phyloP scores from a whole-genome alignment of 1,139 yeast species.

The Arxiozyma telluris region DNA sequence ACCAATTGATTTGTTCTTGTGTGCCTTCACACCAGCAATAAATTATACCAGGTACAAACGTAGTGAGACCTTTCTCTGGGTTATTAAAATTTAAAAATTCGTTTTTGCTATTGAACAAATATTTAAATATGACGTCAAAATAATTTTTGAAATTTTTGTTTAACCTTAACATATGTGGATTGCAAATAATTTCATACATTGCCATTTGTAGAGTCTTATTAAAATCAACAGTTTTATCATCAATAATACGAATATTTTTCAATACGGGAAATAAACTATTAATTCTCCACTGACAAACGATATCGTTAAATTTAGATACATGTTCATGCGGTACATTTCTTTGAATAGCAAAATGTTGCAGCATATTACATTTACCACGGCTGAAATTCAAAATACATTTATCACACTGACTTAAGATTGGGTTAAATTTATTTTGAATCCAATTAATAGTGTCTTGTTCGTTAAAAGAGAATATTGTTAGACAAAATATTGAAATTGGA shows the following conservation, averaged over 20 bases:
- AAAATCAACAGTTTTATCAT: conserved; percentile 17
- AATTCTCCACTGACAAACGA: conserved; percentile 49
- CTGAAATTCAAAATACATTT: conserved; percentile 47
- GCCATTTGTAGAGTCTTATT: conserved; percentile 29
- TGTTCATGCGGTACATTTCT: conserved; percentile 42
- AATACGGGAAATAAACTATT: conserved; percentile 30
- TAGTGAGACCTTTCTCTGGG: conserved; percentile 14
- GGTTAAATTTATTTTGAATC: conserved; percentile 37
- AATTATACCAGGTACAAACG: conserved; percentile 41
- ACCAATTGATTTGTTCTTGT: conserved; percentile 40
- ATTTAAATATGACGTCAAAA: conserved; percentile 31
- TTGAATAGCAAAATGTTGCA: conserved; percentile 43
- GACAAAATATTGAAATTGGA: conserved; percentile 43
- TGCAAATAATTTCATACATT: conserved; percentile 40
- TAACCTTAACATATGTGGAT: conserved; percentile 43
- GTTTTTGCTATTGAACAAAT: conserved; percentile 23
- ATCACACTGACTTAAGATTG: conserved; percentile 40
- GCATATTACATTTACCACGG: conserved; percentile 42
- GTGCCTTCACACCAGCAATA: conserved; percentile 47
- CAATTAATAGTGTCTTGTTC: conserved; percentile 38
- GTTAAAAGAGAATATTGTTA: conserved; percentile 54
- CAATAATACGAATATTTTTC: conserved; percentile 22
- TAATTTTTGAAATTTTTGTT: conserved; percentile 30
- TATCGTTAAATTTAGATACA: conserved; percentile 43
- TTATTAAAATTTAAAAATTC: conserved; percentile 15